These are phyloP conservation scores for Danielia oregonensis DNA, from an alignment of 805 yeast species.

Conservation along the genomic window DNA sequence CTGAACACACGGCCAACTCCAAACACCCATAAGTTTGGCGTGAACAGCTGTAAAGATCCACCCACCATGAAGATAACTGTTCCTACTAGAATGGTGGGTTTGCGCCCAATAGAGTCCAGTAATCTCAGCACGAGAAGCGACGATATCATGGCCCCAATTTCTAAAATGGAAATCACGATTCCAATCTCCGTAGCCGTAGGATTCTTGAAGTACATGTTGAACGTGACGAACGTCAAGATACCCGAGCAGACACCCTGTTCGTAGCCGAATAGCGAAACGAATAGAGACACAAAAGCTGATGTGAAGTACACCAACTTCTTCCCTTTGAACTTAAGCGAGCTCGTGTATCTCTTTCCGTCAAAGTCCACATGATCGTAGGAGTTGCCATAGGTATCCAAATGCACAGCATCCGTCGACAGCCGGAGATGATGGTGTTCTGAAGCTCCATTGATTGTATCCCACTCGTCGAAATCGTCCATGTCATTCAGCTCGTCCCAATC, in stretches of 20 bases:
- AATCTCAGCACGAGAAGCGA: conserved; percentile 15
- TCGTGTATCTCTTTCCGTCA: conserved; percentile 30
- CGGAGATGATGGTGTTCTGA: conserved; percentile 9
- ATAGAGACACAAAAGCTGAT: conserved; percentile 42
- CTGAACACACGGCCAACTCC: conserved; percentile 73
- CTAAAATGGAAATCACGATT: conserved; percentile 16
- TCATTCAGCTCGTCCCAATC: conserved; percentile 1
- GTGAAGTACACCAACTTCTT: conserved; percentile 39
- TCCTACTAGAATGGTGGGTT: conserved; percentile 16
- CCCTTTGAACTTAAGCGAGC: conserved; percentile 33
- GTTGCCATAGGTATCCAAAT: conserved; percentile 31
- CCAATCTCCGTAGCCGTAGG: conserved; percentile 17
- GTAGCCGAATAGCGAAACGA: conserved; percentile 30
- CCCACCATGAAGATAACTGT: conserved; percentile 15
- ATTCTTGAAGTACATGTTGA: conserved; percentile 36
- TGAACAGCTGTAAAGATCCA: conserved; percentile 25
- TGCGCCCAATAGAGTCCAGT: conserved; percentile 17
- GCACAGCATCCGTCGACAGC: conserved; percentile 1
- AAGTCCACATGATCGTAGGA: conserved; percentile 35
- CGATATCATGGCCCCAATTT: conserved; percentile 19
- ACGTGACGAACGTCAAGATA: conserved; percentile 68
- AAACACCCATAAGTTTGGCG: conserved; percentile 51
- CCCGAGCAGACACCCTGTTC: conserved; percentile 87
- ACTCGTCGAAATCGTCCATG: conserved; percentile 11
- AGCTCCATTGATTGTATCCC: conserved; percentile 10